Evolutionary conservation across 2,329 filamentous ascomycete genomes (phyloP), one percentile per base, ranked within the genome.

Genomic region (Monilinia polystroma): DNA sequence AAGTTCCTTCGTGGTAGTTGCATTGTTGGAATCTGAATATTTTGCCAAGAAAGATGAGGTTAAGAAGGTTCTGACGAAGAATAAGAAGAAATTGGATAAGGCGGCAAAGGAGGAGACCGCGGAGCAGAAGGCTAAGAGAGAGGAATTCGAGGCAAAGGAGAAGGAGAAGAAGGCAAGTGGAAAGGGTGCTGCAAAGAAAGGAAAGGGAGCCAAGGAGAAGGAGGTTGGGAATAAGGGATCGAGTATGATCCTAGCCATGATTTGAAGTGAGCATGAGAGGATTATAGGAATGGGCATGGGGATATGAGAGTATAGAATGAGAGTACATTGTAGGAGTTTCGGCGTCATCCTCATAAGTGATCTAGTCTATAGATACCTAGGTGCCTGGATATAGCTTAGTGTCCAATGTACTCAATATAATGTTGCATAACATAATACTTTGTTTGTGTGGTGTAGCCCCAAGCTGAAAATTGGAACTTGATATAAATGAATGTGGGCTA

Each of bases 1-100:
- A 1, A 93, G 92, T 72, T 91, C 91, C 1, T 98, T 97, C 73
- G 91, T 96, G 14, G 84, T 97, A 4, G 85, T 98, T 35, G 90
- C 88, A 20, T 80, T 98, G 71, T 79, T 93, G 6, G 94, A 98
- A 79, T 85, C 90, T 0, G 82, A 85, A 29, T 87, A 87, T 67
- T 95, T 95, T 73, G 82, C 81, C 35, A 83, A 87, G 73, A 87
- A 84, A 73, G 82, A 84, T 20, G 88, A 90, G 73, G 80, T 96
- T 63, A 81, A 88, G 75, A 87, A 88, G 77, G 85, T 82, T 18
- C 79, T 97, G 72, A 89, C 87, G 80, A 89, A 90, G 80, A 86
- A 88, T 72, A 91, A 87, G 81, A 88, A 90, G 79, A 80, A 81
- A 68, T 80, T 97, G 66, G 82, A 91, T 75, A 87, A 85, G 76